A percentile compares a stretch with the other conserved stretches of the same genome.
These are phyloP conservation scores for Pythium scleroteichum DNA, from an alignment of 352 stramenopile species.

Conservation along the genomic window DNA sequence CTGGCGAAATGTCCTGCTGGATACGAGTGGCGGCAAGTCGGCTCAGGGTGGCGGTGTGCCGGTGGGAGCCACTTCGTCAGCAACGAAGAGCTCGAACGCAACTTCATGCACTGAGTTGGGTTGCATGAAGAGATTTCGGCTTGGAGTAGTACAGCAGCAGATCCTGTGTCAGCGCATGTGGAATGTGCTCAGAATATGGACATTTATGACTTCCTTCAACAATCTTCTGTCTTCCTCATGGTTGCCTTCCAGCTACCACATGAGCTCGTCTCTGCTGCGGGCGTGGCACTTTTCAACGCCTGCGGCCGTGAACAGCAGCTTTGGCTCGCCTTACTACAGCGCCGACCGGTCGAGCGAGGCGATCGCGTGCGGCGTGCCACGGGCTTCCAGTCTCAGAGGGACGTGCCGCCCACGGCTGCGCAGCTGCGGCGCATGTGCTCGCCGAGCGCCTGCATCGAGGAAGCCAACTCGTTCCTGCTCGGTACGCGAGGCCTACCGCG, in stretches of 20 bases:
- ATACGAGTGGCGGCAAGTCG: slow-evolving; percentile 63
- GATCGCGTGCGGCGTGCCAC: slow-evolving; percentile 1
- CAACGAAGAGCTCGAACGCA: slow-evolving; percentile 55
- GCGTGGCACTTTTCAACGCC: too few species aligned
- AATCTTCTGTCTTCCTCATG: too few species aligned
- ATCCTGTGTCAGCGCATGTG: background rate
- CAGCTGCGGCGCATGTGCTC: slow-evolving; percentile 5
- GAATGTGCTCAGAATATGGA: background rate
- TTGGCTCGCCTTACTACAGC: too few species aligned
- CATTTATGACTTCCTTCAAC: background rate
- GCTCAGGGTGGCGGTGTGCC: slow-evolving; percentile 73
- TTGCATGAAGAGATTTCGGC: too few species aligned
- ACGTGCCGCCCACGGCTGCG: background rate
- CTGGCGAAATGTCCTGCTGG: slow-evolving; percentile 67
- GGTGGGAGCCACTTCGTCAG: slow-evolving; percentile 78
- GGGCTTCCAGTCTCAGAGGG: background rate
- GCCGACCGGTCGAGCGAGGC: too few species aligned
- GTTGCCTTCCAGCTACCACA: too few species aligned
- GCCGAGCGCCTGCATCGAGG: background rate
- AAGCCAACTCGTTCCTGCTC: background rate
- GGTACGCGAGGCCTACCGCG: background rate
- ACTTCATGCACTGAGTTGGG: slow-evolving; percentile 51
- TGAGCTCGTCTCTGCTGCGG: too few species aligned
- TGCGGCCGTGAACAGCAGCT: too few species aligned
- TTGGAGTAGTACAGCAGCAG: too few species aligned